Conservation (phyloP, 2,329 filamentous ascomycete species). For the Phaeophleospora eucalypticola region DNA sequence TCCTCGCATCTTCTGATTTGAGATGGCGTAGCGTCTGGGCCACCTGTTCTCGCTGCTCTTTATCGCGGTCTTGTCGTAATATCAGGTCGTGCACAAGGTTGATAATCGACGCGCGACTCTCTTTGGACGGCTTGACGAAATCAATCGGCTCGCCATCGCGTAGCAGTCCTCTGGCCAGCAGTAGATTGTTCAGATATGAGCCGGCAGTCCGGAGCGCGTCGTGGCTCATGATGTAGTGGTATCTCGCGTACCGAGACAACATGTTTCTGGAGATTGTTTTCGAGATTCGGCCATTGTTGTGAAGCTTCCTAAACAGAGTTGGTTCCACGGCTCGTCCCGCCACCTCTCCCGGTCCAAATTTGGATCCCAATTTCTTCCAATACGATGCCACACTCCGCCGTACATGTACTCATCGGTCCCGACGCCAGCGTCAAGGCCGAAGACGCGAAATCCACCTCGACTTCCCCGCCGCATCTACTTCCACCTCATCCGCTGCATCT, state of each 20-base stretch:
- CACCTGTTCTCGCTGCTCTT: constrained; percentile 79
- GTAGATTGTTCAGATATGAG: constrained; percentile 61
- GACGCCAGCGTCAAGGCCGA: too few relatives aligned
- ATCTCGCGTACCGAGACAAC: neutral
- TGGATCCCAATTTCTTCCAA: too few relatives aligned
- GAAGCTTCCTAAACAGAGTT: neutral
- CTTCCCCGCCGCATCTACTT: too few relatives aligned
- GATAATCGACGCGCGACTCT: constrained; percentile 81
- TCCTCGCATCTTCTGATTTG: constrained; percentile 69
- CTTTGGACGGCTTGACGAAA: constrained; percentile 65
- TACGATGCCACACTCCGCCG: too few relatives aligned
- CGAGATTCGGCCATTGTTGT: neutral
- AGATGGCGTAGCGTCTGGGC: constrained; percentile 72
- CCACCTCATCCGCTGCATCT: too few relatives aligned
- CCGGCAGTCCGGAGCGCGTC: constrained; percentile 58
- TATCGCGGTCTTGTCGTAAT: constrained; percentile 85
- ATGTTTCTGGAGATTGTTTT: neutral
- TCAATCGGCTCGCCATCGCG: constrained; percentile 69
- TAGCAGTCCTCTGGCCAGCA: constrained; percentile 60
- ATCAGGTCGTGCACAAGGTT: constrained; percentile 92
- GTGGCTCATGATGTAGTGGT: constrained; percentile 38
- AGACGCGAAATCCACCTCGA: too few relatives aligned
- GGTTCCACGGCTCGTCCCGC: neutral
- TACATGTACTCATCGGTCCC: too few relatives aligned
- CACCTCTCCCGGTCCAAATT: too few relatives aligned